Conservation (phyloP, 495 filamentous ascomycete genomes). For the Talaromyces adpressus region DNA sequence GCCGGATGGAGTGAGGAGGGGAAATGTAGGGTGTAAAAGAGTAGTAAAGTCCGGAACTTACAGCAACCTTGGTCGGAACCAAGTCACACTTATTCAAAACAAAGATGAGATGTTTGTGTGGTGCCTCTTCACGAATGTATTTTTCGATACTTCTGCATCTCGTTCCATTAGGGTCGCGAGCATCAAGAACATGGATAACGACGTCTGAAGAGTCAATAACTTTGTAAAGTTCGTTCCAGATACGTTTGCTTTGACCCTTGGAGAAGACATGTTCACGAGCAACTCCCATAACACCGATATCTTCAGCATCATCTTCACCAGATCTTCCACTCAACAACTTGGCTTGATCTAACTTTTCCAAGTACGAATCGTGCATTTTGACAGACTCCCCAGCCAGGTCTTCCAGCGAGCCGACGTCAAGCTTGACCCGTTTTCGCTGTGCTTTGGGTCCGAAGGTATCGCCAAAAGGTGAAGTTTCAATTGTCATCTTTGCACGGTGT, state of each 20-base stretch:
- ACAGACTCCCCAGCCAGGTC: conserved; percentile 75
- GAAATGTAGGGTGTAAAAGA: conserved; percentile 13
- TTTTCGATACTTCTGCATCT: conserved; percentile 86
- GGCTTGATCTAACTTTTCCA: conserved; percentile 68
- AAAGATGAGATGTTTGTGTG: conserved; percentile 91
- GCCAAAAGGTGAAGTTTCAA: conserved; percentile 78
- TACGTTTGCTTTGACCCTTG: conserved; percentile 90
- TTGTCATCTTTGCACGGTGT: conserved; percentile 88
- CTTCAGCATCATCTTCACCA: conserved; percentile 43
- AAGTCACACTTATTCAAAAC: conserved; percentile 95
- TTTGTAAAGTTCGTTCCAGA: conserved; percentile 99
- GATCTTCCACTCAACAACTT: conserved; percentile 62
- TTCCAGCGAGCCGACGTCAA: conserved; percentile 69
- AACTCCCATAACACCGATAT: conserved; percentile 47
- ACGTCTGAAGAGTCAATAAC: conserved; percentile 97
- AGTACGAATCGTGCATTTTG: conserved; percentile 70
- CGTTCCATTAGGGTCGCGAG: conserved; percentile 84
- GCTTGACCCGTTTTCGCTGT: conserved; percentile 84
- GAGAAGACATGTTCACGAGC: conserved; percentile 85
- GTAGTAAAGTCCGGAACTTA: conserved; percentile 51
- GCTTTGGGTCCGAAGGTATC: conserved; percentile 91
- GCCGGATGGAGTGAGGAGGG: conserved; percentile 13
- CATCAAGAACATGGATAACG: conserved; percentile 89
- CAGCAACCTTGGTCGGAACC: conserved; percentile 86
- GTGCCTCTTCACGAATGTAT: conserved; percentile 85